Evolutionary conservation across 1,139 yeast species (phyloP).

Genomic region (Sugiyamaella castrensis): DNA sequence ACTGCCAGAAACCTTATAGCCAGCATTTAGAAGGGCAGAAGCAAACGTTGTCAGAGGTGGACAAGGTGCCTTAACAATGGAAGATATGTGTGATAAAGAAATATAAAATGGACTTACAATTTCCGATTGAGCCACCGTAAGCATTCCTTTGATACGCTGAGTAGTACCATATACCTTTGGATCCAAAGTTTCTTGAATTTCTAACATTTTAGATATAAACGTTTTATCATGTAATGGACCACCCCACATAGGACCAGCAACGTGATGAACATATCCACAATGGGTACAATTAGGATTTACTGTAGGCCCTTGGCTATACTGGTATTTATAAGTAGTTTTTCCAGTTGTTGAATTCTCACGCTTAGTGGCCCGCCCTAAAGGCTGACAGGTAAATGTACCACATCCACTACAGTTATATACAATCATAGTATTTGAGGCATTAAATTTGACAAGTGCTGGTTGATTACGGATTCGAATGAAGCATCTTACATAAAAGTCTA

Average conservation of each 20-base stretch:
- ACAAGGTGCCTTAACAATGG: conserved; percentile 75
- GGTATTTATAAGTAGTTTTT: conserved; percentile 41
- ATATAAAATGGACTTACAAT: conserved; percentile 71
- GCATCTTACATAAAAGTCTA: conserved; percentile 88
- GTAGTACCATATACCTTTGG: conserved; percentile 66
- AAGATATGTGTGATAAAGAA: conserved; percentile 71
- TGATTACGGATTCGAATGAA: conserved; percentile 73
- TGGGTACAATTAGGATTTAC: conserved; percentile 57
- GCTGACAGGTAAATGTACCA: conserved; percentile 67
- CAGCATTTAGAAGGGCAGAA: conserved; percentile 83
- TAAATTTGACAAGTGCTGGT: conserved; percentile 78
- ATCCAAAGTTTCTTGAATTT: conserved; percentile 50
- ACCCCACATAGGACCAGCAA: conserved; percentile 97
- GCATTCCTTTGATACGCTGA: conserved; percentile 87
- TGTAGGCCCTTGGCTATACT: conserved; percentile 57
- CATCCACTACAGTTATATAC: conserved; percentile 88
- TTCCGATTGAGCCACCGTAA: conserved; percentile 76
- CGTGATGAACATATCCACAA: conserved; percentile 67
- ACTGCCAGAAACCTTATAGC: conserved; percentile 76
- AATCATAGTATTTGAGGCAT: conserved; percentile 63
- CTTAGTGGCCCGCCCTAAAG: conserved; percentile 59
- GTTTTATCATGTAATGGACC: conserved; percentile 68
- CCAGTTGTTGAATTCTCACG: conserved; percentile 30
- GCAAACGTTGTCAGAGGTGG: conserved; percentile 71
- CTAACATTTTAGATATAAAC: conserved; percentile 62